Evolutionary conservation across 2,329 filamentous ascomycete species (phyloP), one percentile per base, ranked within the genome.

Genomic region (Microcyclospora tardicrescens): DNA sequence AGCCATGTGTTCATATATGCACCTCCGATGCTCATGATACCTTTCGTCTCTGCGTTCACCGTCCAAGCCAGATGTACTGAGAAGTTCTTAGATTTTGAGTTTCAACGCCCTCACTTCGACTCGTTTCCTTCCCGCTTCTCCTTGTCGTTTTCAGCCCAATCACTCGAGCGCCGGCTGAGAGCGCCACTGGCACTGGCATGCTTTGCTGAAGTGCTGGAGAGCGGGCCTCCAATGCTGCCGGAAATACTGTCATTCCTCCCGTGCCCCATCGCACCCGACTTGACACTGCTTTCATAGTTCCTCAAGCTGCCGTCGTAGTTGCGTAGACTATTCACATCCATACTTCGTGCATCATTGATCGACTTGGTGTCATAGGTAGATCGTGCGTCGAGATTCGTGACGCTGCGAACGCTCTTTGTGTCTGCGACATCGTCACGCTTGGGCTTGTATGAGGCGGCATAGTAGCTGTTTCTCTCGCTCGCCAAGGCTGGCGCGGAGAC

Each of bases 271-370:
- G 81, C 63, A 0, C 83, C 85, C 56, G 84, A 93, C 39, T 84
- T 73, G 16, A 93, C 67, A 53, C 86, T 94, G 8, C 79, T 77
- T 1, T 75, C 82, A 48, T 93, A 84, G 57, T 84, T 93, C 38
- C 84, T 73, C 24, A 93, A 67, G 54, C 85, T 93, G 9, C 78
- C 76, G 8, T 75, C 82, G 48, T 93, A 84, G 57, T 84, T 93
- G 38, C 84, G 73, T 19, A 93, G 67, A 54, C 85, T 93, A 8
- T 78, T 76, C 0, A 73, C 81, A 30, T 51, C 51, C 30, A 52
- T 38, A 13, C 43, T 45, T 33, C 43, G 45, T 27, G 48, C 47
- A 27, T 54, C 52, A 16, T 49, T 49, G 38, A 50, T 38, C n/a
- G 33, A 29, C 29, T 38, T 32, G 16, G 43, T 44, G 32, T 54